A percentile compares a stretch with the other conserved stretches of the same genome.
phyloP scores from a whole-genome alignment of 2,329 filamentous ascomycete genomes.

The Monascus ruber region DNA sequence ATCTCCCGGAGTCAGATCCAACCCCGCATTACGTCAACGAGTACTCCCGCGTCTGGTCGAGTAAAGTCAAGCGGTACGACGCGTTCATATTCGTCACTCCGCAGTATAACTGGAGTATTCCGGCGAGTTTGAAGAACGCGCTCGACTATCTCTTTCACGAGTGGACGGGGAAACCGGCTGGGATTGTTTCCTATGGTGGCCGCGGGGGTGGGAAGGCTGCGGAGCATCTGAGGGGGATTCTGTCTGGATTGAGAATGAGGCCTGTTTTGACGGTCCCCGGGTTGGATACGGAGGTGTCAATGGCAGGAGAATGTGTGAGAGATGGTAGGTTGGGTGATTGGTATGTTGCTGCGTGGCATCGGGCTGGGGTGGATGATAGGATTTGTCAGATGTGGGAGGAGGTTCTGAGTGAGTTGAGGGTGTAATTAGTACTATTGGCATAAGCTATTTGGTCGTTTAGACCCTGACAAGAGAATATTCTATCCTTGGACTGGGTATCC shows the following conservation, averaged over 20 bases:
- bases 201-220: slow-evolving; percentile 28
- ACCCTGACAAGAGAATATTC: too few relatives aligned
- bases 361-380: too few relatives aligned
- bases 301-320: too few relatives aligned
- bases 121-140: slow-evolving; percentile 49
- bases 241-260: slow-evolving; percentile 25
- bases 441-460: too few relatives aligned
- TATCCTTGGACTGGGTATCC: too few relatives aligned
- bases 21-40: slow-evolving; percentile 20
- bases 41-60: slow-evolving; percentile 28
- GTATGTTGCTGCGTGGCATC: too few relatives aligned
- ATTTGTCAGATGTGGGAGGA: too few relatives aligned
- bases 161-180: slow-evolving; percentile 45
- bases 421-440: too few relatives aligned
- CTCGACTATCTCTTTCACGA: slow-evolving; percentile 51
- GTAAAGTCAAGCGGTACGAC: slow-evolving; percentile 19
- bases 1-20: slow-evolving; percentile 13
- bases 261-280: slow-evolving; percentile 6
- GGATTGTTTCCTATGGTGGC: slow-evolving; percentile 45
- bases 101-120: slow-evolving; percentile 46
- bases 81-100: slow-evolving; percentile 34
- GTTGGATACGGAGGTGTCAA: too few relatives aligned
- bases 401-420: too few relatives aligned
- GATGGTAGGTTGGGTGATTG: too few relatives aligned
- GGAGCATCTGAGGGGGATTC: slow-evolving; percentile 22